phyloP scores from a whole-genome alignment of 768 basidiomycete species.

The Mrakia frigida region DNA sequence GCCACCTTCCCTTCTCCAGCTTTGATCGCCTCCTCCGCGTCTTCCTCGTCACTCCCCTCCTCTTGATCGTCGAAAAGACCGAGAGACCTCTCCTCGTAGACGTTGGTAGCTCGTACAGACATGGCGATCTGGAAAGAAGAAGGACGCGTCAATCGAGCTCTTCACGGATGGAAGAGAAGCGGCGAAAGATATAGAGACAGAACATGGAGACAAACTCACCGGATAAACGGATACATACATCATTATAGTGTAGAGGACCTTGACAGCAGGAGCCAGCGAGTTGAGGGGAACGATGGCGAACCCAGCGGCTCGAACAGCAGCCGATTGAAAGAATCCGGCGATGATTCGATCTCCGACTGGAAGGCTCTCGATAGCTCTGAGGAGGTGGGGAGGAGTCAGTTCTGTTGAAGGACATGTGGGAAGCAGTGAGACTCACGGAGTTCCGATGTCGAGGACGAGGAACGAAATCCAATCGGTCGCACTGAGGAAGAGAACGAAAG shows the following conservation, averaged over 20 bases:
- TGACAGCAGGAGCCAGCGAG: slow-evolving; percentile 75
- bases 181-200: background rate
- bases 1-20: slow-evolving; percentile 31
- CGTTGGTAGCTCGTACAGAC: slow-evolving; percentile 64
- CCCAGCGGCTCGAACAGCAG: slow-evolving; percentile 75
- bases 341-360: slow-evolving; percentile 65
- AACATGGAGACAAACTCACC: background rate
- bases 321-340: slow-evolving; percentile 70
- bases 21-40: slow-evolving; percentile 34
- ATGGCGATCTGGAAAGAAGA: slow-evolving; percentile 41
- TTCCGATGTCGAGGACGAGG: slow-evolving; percentile 80
- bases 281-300: slow-evolving; percentile 70
- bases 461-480: slow-evolving; percentile 84
- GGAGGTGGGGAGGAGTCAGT: background rate
- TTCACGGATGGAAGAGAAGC: background rate
- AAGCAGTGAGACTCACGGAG: slow-evolving; percentile 45
- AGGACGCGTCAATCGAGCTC: too few relatives aligned
- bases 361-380: slow-evolving; percentile 56
- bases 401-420: background rate
- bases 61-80: slow-evolving; percentile 61
- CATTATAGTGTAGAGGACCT: slow-evolving; percentile 67
- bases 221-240: slow-evolving; percentile 53
- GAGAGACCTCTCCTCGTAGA: slow-evolving; percentile 85
- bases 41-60: slow-evolving; percentile 39
- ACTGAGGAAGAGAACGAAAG: slow-evolving; percentile 46